A percentile compares a stretch with the other conserved stretches of the same genome.
phyloP scores from a whole-genome alignment of 345 rosid genomes.

The Luvunga scandens region DNA sequence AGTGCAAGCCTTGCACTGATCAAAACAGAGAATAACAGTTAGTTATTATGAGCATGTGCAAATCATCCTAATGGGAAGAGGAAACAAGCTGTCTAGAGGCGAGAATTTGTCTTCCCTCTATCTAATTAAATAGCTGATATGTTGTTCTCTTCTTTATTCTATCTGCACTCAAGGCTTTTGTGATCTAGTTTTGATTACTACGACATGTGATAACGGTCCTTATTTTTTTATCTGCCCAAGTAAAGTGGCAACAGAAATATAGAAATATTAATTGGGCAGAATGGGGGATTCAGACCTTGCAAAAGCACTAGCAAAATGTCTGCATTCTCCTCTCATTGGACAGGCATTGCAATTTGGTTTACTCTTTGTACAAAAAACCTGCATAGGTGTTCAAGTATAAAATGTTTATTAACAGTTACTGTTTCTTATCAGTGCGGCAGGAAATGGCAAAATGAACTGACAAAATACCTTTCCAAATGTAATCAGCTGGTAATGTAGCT shows the following conservation, averaged over 20 bases:
- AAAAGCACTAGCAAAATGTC: slow-evolving; percentile 98
- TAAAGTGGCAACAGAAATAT: background rate
- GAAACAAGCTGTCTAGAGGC: slow-evolving; percentile 3
- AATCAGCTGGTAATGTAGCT: slow-evolving; percentile 91
- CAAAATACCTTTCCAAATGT: slow-evolving; percentile 93
- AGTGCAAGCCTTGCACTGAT: slow-evolving; percentile 87
- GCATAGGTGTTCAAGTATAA: slow-evolving; percentile 34
- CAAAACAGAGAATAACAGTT: slow-evolving; percentile 20
- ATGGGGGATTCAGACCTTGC: slow-evolving; percentile 62
- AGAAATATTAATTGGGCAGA: background rate
- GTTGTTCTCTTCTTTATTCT: background rate
- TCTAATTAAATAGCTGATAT: background rate
- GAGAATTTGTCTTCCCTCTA: background rate
- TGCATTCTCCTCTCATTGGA: slow-evolving; percentile 96
- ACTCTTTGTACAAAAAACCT: slow-evolving; percentile 95
- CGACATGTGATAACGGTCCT: background rate
- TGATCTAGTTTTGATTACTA: background rate
- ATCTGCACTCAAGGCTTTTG: background rate
- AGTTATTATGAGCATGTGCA: slow-evolving; percentile 18
- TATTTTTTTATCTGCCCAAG: slow-evolving; percentile 6
- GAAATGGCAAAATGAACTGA: slow-evolving; percentile 6
- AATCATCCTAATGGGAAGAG: background rate
- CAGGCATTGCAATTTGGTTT: slow-evolving; percentile 97
- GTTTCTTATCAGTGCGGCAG: background rate
- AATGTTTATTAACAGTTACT: background rate